Conservation (phyloP, 2,329 filamentous ascomycete species). For the Kalaharituber pfeilii region DNA sequence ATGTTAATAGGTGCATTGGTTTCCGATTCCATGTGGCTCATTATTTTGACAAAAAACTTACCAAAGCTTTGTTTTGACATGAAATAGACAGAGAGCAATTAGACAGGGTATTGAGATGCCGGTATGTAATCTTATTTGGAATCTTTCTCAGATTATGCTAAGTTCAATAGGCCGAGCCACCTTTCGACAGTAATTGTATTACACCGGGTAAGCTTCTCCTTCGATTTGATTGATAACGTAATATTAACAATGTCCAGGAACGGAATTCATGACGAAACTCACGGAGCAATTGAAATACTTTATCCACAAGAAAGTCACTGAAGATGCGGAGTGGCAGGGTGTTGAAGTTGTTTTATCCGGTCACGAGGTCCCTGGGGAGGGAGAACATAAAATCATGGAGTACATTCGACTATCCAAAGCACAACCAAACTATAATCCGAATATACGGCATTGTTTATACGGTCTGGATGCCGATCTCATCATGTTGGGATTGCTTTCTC, state of each 20-base stretch:
- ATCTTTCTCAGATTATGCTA: neutral
- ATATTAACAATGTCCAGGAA: slow-evolving; percentile 32
- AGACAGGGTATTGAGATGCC: slow-evolving; percentile 79
- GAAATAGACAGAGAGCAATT: slow-evolving; percentile 57
- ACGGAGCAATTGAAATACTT: slow-evolving; percentile 93
- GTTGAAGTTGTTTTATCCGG: slow-evolving; percentile 92
- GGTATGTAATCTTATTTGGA: slow-evolving; percentile 48
- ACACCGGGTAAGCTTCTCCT: slow-evolving; percentile 60
- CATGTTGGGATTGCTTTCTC: slow-evolving; percentile 92
- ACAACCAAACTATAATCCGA: slow-evolving; percentile 78
- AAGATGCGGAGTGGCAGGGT: slow-evolving; percentile 93
- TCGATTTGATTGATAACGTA: neutral
- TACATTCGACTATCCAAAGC: slow-evolving; percentile 97
- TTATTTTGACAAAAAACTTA: no score
- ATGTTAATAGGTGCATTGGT: slow-evolving; percentile 45
- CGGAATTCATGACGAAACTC: slow-evolving; percentile 93
- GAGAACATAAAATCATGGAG: slow-evolving; percentile 99
- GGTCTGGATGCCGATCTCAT: slow-evolving; percentile 94
- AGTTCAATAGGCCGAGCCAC: slow-evolving; percentile 21
- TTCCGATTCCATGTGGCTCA: neutral
- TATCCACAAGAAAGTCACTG: slow-evolving; percentile 94
- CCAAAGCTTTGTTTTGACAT: neutral
- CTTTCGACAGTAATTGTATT: slow-evolving; percentile 98
- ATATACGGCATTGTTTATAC: slow-evolving; percentile 91
- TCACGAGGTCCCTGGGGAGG: slow-evolving; percentile 93